Base-by-base conservation (phyloP, 1,284 basidiomycete genomes). In the Apiotrichum veenhuisii region DNA sequence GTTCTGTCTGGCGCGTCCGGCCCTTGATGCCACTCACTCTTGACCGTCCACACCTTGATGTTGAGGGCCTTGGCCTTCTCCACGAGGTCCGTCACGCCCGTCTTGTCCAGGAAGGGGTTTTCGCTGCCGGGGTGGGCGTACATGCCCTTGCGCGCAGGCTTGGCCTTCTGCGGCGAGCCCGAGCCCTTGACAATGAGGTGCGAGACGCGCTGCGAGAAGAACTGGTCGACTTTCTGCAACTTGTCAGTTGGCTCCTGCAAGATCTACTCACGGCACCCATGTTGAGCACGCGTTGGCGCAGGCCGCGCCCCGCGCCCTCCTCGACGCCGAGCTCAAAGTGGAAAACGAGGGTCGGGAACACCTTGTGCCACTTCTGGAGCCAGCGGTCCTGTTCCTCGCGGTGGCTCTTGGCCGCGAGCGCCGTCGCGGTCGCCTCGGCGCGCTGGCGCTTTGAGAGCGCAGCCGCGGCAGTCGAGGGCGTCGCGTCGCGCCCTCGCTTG, bases 31-130 rank as follows among this genome's bases (percentile, higher is more conserved):
- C 17, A 88, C 88, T 68, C 82, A 93, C 71, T 89, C 80, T 83
- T 77, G 7, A 86, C 79, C 40, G 79, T 85, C 94, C 96, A 98
- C 30, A 98, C 85, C 77, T 97, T 98, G 75, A 92, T 88, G 37
- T 84, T 83, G 64, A 89, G 87, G 36, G 82, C 81, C 48, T 84
- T 78, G 2, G 93, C 92, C 72, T 93, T 91, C 55, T 82, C 77
- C 5, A 91, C 81, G 34, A 93, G 81, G 55, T 82, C 82, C 40
- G 82, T 80, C 45, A 75, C 71, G 20, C 79, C 78, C 45, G 68
- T 71, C 69, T 78, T 70, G 55, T 76, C 72, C 4, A 71, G 51
- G 57, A 71, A 73, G n/a, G 69, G 72, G 56, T 71, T 73, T 56
- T 67, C 68, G 30, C 55, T 68, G 57, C 40, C 52, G 48, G 18